Percentiles rank a stretch among this genome's conserved stretches.
Evolutionary conservation across 306 rosid species (phyloP).

Genomic region (Nissolia schottii): DNA sequence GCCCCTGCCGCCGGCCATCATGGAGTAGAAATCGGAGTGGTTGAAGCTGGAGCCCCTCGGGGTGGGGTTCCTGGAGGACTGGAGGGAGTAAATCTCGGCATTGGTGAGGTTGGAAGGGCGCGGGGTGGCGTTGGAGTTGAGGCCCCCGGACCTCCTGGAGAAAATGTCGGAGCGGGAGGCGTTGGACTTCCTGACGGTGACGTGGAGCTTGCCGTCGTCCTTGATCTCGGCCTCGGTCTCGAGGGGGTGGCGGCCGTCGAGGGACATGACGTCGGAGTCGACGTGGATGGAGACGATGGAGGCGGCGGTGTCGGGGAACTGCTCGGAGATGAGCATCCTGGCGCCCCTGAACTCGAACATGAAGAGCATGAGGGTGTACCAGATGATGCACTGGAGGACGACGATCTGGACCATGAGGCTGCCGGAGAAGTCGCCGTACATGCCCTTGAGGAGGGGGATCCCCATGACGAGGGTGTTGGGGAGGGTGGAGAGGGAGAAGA

Average conservation of each 20-base stretch:
- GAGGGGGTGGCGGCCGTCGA: constrained; percentile 69
- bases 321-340: constrained; percentile 69
- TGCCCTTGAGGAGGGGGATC: constrained; percentile 77
- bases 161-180: constrained; percentile 86
- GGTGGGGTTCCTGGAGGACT: constrained; percentile 77
- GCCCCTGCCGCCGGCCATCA: constrained; percentile 81
- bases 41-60: constrained; percentile 93
- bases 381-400: constrained; percentile 84
- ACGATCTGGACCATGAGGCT: constrained; percentile 90
- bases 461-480: constrained; percentile 96
- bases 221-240: constrained; percentile 86
- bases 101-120: constrained; percentile 81
- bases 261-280: constrained; percentile 82
- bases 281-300: constrained; percentile 93
- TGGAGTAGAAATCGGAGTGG: constrained; percentile 77
- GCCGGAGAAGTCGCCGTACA: constrained; percentile 87
- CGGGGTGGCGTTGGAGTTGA: constrained; percentile 66
- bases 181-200: constrained; percentile 74
- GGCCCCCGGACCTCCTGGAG: constrained; percentile 72
- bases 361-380: constrained; percentile 89
- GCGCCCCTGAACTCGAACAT: constrained; percentile 86
- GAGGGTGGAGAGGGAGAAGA: constrained; percentile 75
- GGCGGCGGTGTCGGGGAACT: constrained; percentile 88
- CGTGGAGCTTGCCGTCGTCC: constrained; percentile 86
- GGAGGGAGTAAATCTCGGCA: constrained; percentile 85